Percentiles rank a stretch among this genome's conserved stretches.
Evolutionary conservation across 306 rosid genomes (phyloP).

Genomic region (Calophaca sinica): DNA sequence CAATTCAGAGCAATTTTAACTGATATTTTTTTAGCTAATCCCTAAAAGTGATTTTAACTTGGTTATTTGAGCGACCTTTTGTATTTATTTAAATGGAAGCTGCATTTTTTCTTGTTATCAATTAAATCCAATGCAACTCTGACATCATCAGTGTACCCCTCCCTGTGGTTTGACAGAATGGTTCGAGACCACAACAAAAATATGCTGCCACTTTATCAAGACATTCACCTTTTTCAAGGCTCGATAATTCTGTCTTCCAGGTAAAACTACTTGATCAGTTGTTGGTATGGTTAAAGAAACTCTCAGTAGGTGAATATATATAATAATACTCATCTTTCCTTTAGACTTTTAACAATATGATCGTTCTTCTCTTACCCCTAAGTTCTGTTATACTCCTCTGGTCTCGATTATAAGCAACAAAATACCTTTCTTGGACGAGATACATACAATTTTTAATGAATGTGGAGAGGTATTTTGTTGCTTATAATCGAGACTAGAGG

Average conservation of each 20-base stretch:
- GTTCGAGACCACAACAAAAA: conserved; percentile 54
- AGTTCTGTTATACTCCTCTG: too few species aligned
- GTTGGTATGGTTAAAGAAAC: conserved; percentile 5
- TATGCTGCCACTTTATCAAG: conserved; percentile 51
- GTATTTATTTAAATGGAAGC: background rate
- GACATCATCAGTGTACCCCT: conserved; percentile 16
- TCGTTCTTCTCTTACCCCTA: background rate
- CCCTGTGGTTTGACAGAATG: conserved; percentile 65
- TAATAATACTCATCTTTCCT: background rate
- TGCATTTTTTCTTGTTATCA: background rate
- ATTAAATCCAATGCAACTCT: conserved; percentile 22
- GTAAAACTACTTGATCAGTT: conserved; percentile 52
- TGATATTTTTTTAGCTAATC: background rate
- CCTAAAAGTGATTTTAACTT: background rate
- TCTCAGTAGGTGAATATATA: conserved; percentile 1
- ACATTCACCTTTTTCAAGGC: conserved; percentile 65
- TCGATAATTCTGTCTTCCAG: conserved; percentile 73
- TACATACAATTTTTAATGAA: too few species aligned
- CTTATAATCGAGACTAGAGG: too few species aligned
- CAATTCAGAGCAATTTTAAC: background rate
- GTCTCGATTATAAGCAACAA: too few species aligned
- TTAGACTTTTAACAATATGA: background rate
- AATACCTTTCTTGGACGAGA: too few species aligned
- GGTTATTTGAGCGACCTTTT: background rate
- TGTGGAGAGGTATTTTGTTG: too few species aligned